Evolutionary conservation across 352 stramenopile genomes (phyloP).

Genomic region (Pythium vanterpoolii): DNA sequence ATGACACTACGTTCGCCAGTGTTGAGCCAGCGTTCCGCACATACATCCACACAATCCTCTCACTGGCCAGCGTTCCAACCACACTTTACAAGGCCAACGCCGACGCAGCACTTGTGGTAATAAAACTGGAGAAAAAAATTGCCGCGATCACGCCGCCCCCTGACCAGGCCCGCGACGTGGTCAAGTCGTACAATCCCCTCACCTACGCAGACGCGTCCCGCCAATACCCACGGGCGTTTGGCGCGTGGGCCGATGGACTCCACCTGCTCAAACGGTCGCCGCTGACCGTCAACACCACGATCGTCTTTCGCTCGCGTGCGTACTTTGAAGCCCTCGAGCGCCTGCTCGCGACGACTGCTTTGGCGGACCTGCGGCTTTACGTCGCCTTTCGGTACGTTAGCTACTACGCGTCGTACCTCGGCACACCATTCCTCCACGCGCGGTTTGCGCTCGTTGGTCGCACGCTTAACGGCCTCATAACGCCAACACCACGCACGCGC

Average conservation of each 20-base stretch:
- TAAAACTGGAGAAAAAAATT: conserved; percentile 64
- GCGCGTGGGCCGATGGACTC: conserved; percentile 32
- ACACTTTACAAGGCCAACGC: conserved; percentile 2
- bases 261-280: conserved; percentile 32
- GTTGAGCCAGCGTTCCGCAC: conserved; percentile 32
- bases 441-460: conserved; percentile 86
- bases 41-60: conserved; percentile 40
- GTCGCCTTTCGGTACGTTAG: conserved; percentile 43
- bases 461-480: conserved; percentile 59
- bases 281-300: conserved; percentile 27
- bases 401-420: conserved; percentile 32
- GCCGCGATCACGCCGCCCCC: conserved; percentile 63
- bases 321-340: conserved; percentile 53
- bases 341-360: conserved; percentile 1
- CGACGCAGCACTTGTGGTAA: conserved; percentile 35
- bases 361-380: conserved; percentile 48
- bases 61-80: conserved; percentile 22
- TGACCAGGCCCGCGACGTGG: conserved; percentile 54
- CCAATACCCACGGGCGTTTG: conserved; percentile 47
- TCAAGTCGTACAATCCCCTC: conserved; percentile 85
- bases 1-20: conserved; percentile 33
- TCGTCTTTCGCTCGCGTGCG: conserved; percentile 42
- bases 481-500: conserved; percentile 52
- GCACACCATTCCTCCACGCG: conserved; percentile 68
- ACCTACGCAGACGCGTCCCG: conserved; percentile 43